Conservation (phyloP, 148 eudicot genomes). For the Persicaria maculosa region DNA sequence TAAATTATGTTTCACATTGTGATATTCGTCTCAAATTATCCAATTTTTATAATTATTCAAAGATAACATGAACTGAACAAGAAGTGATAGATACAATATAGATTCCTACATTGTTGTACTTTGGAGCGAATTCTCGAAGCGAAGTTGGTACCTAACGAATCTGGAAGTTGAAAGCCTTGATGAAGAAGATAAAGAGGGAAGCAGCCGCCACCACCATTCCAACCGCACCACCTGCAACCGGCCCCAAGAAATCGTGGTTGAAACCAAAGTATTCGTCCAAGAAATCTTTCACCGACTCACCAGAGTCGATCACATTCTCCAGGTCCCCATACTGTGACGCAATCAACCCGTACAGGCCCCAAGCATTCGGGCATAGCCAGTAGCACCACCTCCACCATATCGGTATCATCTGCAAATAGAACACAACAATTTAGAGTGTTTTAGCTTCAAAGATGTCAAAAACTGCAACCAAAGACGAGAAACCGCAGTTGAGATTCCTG, state of each 20-base stretch:
- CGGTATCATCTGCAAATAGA: slow-evolving; percentile 28
- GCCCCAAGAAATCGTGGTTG: slow-evolving; percentile 22
- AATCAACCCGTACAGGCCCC: slow-evolving; percentile 28
- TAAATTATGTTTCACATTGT: too few relatives aligned
- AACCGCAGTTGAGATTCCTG: too few relatives aligned
- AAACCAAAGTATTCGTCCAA: slow-evolving; percentile 19
- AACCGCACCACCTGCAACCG: slow-evolving; percentile 19
- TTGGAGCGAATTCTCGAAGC: too few relatives aligned
- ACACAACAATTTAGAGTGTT: background rate
- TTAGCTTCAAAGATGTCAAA: background rate
- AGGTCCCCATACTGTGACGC: slow-evolving; percentile 30
- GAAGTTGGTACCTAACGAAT: too few relatives aligned
- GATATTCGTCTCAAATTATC: too few relatives aligned
- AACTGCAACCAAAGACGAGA: background rate
- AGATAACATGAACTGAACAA: too few relatives aligned
- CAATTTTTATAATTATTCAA: rapidly evolving
- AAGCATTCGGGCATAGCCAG: slow-evolving; percentile 24
- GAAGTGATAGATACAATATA: too few relatives aligned
- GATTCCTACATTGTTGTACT: too few relatives aligned
- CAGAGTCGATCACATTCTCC: slow-evolving; percentile 3
- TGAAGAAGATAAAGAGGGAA: too few relatives aligned
- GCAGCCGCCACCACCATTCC: too few relatives aligned
- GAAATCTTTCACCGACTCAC: slow-evolving; percentile 19
- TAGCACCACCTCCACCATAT: slow-evolving; percentile 49
- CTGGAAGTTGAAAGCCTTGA: too few relatives aligned